Percentiles rank a stretch among this genome's conserved stretches.
Conservation (phyloP, 2,329 filamentous ascomycete genomes). For the Macroventuria anomochaeta region DNA sequence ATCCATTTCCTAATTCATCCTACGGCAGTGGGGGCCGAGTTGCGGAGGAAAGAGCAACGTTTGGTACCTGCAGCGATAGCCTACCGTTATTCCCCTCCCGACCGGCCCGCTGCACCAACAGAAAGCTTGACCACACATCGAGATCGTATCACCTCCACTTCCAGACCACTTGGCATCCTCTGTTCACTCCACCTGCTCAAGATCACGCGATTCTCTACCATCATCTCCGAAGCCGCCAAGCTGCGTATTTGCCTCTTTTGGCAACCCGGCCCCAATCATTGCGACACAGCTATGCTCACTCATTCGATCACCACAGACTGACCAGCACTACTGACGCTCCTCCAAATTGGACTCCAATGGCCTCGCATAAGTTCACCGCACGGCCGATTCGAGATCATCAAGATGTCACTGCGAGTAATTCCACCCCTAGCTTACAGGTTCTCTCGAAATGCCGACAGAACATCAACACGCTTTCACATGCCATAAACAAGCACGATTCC, state of each 20-base stretch:
- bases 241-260: background rate
- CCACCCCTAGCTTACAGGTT: background rate
- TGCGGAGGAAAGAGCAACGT: background rate
- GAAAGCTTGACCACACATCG: constrained; percentile 1
- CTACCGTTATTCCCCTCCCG: constrained; percentile 6
- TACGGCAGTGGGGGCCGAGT: background rate
- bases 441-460: background rate
- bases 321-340: background rate
- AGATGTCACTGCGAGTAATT: background rate
- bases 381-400: background rate
- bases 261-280: background rate
- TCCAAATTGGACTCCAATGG: background rate
- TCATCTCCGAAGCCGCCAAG: background rate
- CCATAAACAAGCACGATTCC: constrained; percentile 4
- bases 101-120: constrained; percentile 3
- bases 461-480: constrained; percentile 1
- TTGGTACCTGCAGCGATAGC: constrained; percentile 4
- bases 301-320: background rate
- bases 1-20: background rate
- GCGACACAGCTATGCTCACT: background rate
- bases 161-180: background rate
- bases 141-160: background rate
- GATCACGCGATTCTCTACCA: background rate
- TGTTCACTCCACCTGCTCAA: background rate
- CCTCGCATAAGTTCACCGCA: background rate